A percentile compares a stretch with the other conserved stretches of the same genome.
These are phyloP conservation scores for Santalum album DNA, from an alignment of 164 flowering plant species.

Conservation along the genomic window DNA sequence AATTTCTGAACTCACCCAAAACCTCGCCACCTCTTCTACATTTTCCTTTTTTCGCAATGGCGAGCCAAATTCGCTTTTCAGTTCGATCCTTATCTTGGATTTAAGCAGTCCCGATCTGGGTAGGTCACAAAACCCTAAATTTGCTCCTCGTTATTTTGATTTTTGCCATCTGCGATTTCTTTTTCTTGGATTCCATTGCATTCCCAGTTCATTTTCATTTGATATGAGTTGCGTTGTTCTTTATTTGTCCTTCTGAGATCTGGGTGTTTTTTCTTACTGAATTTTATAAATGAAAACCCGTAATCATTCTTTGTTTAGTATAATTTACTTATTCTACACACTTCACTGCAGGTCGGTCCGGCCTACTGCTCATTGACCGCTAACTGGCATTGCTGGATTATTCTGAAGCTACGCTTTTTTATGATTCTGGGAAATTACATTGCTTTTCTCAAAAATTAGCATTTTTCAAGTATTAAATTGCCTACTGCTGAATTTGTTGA, in stretches of 20 bases:
- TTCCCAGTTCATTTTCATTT: background rate
- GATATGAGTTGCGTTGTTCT: background rate
- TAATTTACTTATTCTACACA: no score
- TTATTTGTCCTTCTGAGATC: background rate
- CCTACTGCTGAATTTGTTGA: background rate
- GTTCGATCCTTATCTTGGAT: background rate
- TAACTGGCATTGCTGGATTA: background rate
- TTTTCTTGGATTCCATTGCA: background rate
- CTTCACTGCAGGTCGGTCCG: constrained; percentile 8
- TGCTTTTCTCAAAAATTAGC: no score
- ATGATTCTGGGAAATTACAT: background rate
- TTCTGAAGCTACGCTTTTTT: background rate
- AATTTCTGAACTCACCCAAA: background rate
- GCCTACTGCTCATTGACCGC: background rate
- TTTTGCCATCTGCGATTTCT: background rate
- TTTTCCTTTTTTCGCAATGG: background rate
- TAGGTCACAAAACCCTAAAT: background rate
- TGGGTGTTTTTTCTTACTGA: no score
- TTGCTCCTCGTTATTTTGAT: background rate
- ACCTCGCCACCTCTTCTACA: background rate
- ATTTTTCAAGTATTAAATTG: background rate
- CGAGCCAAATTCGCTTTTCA: background rate
- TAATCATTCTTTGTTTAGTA: no score
- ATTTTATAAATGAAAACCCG: no score
- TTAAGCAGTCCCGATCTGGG: background rate